Base-by-base conservation (phyloP, 352 stramenopile species). In the Phytophthora crassamura region DNA sequence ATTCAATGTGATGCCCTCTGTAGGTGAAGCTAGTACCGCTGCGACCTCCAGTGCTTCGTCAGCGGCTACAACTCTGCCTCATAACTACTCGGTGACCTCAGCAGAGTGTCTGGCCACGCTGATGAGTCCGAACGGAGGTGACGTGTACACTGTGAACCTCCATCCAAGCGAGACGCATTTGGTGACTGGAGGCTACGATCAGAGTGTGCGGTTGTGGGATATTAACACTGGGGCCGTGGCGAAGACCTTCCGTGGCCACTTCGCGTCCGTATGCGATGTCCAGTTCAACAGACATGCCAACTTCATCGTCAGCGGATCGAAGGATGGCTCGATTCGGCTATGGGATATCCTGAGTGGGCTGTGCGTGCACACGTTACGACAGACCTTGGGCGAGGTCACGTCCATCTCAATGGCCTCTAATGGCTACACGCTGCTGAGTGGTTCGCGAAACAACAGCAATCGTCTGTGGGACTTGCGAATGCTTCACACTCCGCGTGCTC, bases 271-370 rank as follows among this genome's bases (percentile, higher is more conserved):
- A 18, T 94, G 84, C 59, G 87, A 97, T 60, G 84, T 85, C n/a
- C 81, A 93, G 63, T 97, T 95, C 62, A 95, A 95, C 70, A 80
- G 79, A 16, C 84, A 95, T 61, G 87, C 86, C 25, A 97, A 95
- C 63, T 78, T 97, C 25, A 81, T 97, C 30, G 81, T 94, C 10
- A 94, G 86, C 47, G 87, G 82, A 25, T 95, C 89, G 32, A 95
- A 97, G 54, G 87, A 97, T 65, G 83, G 86, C 35, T 89, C 81
- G 8, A 95, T 95, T 49, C 83, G 87, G 16, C 71, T 97, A 54
- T 95, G 87, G 87, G 87, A 95, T 66, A 97, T 95, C 38, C 76
- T 97, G 15, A 95, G 86, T 64, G 86, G 89, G 0, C 68, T 97
- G 1, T 97, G 89, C 38, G 85, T 97, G 12, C 87, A 95, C 60